These are phyloP conservation scores for Eucalyptus sp. DNA, from an alignment of 345 rosid species.

Conservation along the genomic window DNA sequence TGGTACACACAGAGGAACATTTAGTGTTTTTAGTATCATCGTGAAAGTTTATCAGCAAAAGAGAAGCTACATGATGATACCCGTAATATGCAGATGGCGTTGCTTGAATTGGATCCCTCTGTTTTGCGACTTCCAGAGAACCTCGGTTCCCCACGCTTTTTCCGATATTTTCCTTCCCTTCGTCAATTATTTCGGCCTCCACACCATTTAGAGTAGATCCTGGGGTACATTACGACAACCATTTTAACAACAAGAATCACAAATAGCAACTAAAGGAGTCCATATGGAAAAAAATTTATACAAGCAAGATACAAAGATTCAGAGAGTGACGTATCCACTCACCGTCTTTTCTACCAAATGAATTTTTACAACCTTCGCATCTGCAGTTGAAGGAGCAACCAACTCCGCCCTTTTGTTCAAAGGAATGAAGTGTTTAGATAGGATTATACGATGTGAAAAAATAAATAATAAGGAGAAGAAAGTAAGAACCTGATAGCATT, in stretches of 20 bases:
- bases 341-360: slow-evolving; percentile 96
- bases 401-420: slow-evolving; percentile 60
- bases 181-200: slow-evolving; percentile 44
- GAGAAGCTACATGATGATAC: slow-evolving; percentile 9
- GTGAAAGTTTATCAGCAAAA: neutral
- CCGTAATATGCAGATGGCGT: slow-evolving; percentile 66
- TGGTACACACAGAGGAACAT: slow-evolving; percentile 6
- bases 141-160: slow-evolving; percentile 21
- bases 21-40: neutral
- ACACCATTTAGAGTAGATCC: slow-evolving; percentile 35
- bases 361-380: slow-evolving; percentile 96
- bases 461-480: neutral
- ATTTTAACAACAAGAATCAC: neutral
- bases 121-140: slow-evolving; percentile 23
- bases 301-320: neutral
- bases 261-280: neutral
- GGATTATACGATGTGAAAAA: neutral
- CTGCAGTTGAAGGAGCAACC: slow-evolving; percentile 96
- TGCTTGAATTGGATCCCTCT: slow-evolving; percentile 25
- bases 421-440: neutral
- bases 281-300: neutral
- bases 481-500: slow-evolving; percentile 89
- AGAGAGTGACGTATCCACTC: neutral
- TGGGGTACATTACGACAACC: slow-evolving; percentile 3
- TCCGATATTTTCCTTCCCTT: slow-evolving; percentile 20